phyloP scores from a whole-genome alignment of 2,329 filamentous ascomycete species.

The Macroventuria anomochaeta region DNA sequence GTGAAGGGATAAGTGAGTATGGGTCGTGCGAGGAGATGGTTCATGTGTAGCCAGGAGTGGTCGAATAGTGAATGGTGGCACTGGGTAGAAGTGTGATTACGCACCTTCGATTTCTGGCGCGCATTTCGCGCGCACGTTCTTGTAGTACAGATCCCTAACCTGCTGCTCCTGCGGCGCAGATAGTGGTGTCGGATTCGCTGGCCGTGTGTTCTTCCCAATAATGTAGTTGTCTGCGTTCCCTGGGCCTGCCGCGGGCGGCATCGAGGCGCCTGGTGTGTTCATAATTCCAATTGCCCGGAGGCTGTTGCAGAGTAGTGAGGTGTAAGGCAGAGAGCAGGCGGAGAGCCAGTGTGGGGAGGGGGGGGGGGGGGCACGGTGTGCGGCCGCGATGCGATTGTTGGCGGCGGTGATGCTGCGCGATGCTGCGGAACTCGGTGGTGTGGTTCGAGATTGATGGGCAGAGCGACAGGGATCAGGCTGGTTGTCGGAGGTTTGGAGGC shows the following conservation, averaged over 20 bases:
- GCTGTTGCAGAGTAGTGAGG: too few relatives aligned
- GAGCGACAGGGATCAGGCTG: conserved; percentile 65
- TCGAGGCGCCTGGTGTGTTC: conserved; percentile 15
- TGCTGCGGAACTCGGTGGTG: conserved; percentile 36
- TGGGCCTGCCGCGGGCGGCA: conserved; percentile 3
- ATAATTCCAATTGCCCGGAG: too few relatives aligned
- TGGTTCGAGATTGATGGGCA: conserved; percentile 26
- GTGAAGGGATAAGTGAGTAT: conserved; percentile 11
- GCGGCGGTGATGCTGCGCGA: neutral
- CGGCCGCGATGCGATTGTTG: neutral
- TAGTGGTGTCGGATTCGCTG: conserved; percentile 67
- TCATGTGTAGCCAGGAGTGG: too few relatives aligned
- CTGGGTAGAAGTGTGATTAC: neutral
- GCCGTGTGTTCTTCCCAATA: conserved; percentile 28
- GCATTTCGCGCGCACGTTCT: conserved; percentile 79
- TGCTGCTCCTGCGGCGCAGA: conserved; percentile 71
- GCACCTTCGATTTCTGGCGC: conserved; percentile 66
- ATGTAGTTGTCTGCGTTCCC: conserved; percentile 26
- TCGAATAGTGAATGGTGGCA: neutral
- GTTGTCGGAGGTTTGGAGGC: conserved; percentile 44
- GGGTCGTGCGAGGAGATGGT: too few relatives aligned
- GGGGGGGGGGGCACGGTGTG: neutral
- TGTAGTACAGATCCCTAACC: conserved; percentile 79
- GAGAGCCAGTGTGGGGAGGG: neutral
- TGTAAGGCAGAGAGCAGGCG: too few relatives aligned